These are phyloP conservation scores for Colletotrichum phormii DNA, from an alignment of 2,329 filamentous ascomycete species.

Conservation along the genomic window DNA sequence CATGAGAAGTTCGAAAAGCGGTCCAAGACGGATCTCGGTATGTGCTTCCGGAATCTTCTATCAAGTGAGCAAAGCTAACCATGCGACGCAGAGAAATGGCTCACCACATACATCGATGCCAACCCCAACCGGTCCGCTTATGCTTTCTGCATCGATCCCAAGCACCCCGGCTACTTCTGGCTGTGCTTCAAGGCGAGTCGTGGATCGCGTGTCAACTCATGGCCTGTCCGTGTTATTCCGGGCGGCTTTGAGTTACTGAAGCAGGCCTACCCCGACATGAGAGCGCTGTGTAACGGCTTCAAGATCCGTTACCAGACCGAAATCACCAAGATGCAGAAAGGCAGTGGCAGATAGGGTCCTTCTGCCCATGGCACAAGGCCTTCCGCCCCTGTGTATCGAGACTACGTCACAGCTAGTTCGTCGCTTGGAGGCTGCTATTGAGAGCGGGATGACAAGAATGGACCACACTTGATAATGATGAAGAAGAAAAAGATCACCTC, in stretches of 20 bases:
- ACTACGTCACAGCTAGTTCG: not conserved
- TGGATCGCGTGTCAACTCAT: constrained; percentile 77
- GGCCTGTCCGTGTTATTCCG: constrained; percentile 91
- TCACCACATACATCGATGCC: constrained; percentile 94
- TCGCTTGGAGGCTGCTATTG: constrained; percentile 1
- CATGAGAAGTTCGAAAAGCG: constrained; percentile 89
- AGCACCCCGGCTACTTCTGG: constrained; percentile 93
- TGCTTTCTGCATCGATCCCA: constrained; percentile 93
- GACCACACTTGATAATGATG: not conserved
- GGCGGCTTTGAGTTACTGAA: constrained; percentile 93
- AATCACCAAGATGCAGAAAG: constrained; percentile 69
- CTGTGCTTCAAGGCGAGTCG: constrained; percentile 95
- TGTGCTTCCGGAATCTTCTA: constrained; percentile 45
- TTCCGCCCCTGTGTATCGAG: not conserved
- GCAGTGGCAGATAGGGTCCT: constrained; percentile 35
- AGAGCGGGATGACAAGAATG: not conserved
- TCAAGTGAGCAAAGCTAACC: constrained; percentile 1
- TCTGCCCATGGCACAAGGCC: not conserved
- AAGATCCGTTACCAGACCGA: constrained; percentile 81
- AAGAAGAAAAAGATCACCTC: not conserved
- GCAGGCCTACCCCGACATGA: constrained; percentile 93
- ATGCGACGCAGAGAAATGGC: constrained; percentile 81
- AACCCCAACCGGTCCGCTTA: constrained; percentile 95
- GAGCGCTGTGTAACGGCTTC: constrained; percentile 95
- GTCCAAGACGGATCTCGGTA: constrained; percentile 82